Evolutionary conservation across 2,329 filamentous ascomycete genomes (phyloP).

Genomic region (Fusarium napiforme): DNA sequence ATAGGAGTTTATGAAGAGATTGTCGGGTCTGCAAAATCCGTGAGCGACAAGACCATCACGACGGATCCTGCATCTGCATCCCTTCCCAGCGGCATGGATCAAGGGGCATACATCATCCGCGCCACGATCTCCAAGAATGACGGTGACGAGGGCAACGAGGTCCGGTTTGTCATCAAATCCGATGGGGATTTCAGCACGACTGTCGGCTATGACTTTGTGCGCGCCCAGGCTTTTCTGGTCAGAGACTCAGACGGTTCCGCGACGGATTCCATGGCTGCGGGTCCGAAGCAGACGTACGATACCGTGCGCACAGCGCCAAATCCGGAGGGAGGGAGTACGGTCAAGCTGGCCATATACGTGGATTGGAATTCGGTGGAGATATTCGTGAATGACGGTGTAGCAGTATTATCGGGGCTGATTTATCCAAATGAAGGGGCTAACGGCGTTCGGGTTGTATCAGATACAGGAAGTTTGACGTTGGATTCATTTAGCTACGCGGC

Average conservation of each 20-base stretch:
- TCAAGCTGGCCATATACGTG: background rate
- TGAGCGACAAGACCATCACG: background rate
- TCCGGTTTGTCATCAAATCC: background rate
- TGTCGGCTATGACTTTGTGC: background rate
- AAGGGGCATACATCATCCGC: background rate
- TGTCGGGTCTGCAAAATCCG: accelerated
- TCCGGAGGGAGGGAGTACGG: background rate
- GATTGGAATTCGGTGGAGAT: background rate
- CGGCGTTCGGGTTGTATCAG: background rate
- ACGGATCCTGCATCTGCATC: background rate
- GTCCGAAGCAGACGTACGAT: background rate
- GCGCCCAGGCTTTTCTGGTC: background rate
- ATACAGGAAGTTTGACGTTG: background rate
- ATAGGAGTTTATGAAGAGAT: background rate
- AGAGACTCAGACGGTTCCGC: background rate
- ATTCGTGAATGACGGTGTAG: background rate
- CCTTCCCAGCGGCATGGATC: background rate
- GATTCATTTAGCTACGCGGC: background rate
- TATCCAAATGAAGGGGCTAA: background rate
- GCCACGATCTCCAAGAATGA: background rate
- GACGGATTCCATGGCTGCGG: background rate
- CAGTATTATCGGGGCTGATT: background rate
- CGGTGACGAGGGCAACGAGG: background rate
- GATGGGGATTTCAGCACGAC: background rate
- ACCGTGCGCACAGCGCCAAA: background rate